A percentile compares a stretch with the other conserved stretches of the same genome.
Conservation (phyloP, 805 yeast species). For the Nakazawaea ernobii region DNA sequence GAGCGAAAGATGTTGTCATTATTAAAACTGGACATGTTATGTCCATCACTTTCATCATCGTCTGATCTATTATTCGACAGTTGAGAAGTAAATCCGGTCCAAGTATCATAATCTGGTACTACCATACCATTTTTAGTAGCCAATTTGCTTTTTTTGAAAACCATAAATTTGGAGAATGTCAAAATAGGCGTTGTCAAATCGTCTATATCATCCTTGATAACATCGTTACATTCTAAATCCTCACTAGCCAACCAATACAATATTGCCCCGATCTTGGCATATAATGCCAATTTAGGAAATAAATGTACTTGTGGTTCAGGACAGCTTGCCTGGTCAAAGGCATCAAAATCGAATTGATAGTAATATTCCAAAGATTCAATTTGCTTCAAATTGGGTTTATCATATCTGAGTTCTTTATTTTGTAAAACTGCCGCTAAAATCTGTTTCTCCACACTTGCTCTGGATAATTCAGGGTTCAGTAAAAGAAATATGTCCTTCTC, state of each 20-base stretch:
- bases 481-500: no score
- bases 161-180: not conserved
- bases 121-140: no score
- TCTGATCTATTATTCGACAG: not conserved
- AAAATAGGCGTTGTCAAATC: slow-evolving; percentile 1
- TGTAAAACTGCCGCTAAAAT: not conserved
- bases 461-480: not conserved
- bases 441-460: not conserved
- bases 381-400: not conserved
- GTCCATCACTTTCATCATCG: not conserved
- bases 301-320: not conserved
- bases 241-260: slow-evolving; percentile 6
- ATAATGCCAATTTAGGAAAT: not conserved
- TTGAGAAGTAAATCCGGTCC: not conserved
- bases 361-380: not conserved
- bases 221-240: slow-evolving; percentile 9
- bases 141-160: not conserved
- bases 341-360: not conserved
- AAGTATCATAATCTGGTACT: not conserved
- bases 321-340: not conserved
- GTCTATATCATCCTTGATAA: slow-evolving; percentile 3
- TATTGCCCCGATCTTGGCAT: slow-evolving; percentile 1
- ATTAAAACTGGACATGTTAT: no score
- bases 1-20: no score
- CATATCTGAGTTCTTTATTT: not conserved